Conservation (phyloP, 106 monocot species). For the Dendrobium officinale region DNA sequence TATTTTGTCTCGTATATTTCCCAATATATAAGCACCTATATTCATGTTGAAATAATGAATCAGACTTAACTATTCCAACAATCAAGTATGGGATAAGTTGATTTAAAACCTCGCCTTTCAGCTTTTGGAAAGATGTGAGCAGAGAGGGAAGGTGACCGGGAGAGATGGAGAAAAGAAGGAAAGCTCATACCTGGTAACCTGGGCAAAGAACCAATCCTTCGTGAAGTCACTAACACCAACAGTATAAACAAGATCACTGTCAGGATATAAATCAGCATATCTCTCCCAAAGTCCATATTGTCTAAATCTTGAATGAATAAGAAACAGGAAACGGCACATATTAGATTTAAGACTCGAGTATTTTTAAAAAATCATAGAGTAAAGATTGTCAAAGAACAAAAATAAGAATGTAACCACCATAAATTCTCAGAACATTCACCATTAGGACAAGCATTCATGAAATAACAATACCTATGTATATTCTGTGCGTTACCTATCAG, state of each 20-base stretch:
- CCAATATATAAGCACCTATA: neutral
- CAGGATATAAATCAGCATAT: slow-evolving; percentile 68
- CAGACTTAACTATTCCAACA: too few relatives aligned
- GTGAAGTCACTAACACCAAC: slow-evolving; percentile 49
- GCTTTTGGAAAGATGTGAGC: neutral
- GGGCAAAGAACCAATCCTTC: slow-evolving; percentile 93
- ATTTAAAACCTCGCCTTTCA: neutral
- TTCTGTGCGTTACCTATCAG: slow-evolving; percentile 28
- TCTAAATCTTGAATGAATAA: slow-evolving; percentile 39
- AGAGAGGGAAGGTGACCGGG: neutral
- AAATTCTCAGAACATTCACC: neutral
- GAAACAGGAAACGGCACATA: neutral
- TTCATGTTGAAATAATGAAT: neutral
- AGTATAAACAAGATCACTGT: slow-evolving; percentile 49
- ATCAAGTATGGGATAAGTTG: neutral
- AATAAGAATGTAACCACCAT: neutral
- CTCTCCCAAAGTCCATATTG: slow-evolving; percentile 88
- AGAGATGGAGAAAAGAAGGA: neutral
- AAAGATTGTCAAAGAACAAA: neutral
- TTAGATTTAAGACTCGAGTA: neutral
- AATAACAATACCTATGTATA: neutral
- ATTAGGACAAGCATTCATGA: neutral
- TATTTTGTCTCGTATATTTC: neutral
- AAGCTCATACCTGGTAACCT: slow-evolving; percentile 54
- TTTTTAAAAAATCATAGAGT: neutral